phyloP scores from a whole-genome alignment of 305 asterid species.

The Coffea humblotiana region DNA sequence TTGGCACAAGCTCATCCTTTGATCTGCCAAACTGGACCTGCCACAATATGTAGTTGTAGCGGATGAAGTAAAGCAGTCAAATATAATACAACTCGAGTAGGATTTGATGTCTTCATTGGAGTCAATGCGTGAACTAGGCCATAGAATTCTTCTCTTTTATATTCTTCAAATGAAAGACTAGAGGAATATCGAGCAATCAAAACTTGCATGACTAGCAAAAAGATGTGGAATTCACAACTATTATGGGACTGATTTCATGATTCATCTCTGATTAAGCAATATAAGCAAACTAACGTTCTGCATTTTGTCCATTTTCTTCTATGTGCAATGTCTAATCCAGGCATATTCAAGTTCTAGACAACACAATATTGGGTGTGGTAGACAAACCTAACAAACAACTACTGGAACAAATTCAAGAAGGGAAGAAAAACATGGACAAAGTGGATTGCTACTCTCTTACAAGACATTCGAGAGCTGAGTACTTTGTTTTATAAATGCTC shows the following conservation, averaged over 20 bases:
- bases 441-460: too few species aligned
- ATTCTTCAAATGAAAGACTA: background rate
- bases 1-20: background rate
- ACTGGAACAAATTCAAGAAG: too few species aligned
- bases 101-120: too few species aligned
- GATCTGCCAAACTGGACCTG: background rate
- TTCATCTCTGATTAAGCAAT: background rate
- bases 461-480: too few species aligned
- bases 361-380: background rate
- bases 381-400: too few species aligned
- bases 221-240: background rate
- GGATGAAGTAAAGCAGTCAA: background rate
- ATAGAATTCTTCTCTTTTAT: background rate
- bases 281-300: background rate
- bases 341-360: background rate
- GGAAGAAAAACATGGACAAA: too few species aligned
- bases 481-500: too few species aligned
- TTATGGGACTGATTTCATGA: background rate
- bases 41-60: too few species aligned
- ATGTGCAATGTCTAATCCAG: background rate
- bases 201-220: background rate
- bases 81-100: background rate
- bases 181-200: background rate
- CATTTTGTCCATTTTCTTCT: background rate
- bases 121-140: background rate